Evolutionary conservation across 1,284 basidiomycete genomes (phyloP).

Genomic region (Ceratobasidium papillatum): DNA sequence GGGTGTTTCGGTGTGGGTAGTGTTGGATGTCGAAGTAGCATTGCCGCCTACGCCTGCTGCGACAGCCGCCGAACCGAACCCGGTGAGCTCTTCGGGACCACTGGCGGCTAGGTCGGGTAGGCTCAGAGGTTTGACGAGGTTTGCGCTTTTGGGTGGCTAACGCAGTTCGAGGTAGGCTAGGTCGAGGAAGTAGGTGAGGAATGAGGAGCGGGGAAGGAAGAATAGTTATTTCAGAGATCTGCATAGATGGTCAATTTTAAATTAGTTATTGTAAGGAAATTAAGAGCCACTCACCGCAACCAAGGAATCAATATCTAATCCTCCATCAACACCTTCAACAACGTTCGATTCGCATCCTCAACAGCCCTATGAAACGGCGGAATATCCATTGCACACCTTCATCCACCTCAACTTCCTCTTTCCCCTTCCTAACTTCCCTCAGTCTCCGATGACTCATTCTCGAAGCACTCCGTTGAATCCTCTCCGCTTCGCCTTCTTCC

Average conservation of each 20-base stretch:
- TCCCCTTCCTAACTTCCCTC: constrained; percentile 52
- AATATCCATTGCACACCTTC: constrained; percentile 54
- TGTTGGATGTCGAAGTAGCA: neutral
- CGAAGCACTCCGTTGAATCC: constrained; percentile 24
- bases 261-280: neutral
- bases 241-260: neutral
- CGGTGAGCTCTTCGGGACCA: constrained; percentile 31
- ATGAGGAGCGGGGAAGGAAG: constrained; percentile 94
- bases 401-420: constrained; percentile 41
- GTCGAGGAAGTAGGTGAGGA: constrained; percentile 91
- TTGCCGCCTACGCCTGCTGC: constrained; percentile 21
- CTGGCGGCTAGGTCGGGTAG: constrained; percentile 77
- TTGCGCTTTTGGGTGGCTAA: constrained; percentile 81
- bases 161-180: constrained; percentile 81
- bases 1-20: constrained; percentile 55
- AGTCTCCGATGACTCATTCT: constrained; percentile 7
- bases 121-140: constrained; percentile 86
- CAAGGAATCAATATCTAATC: constrained; percentile 89
- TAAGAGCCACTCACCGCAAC: constrained; percentile 60
- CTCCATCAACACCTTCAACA: constrained; percentile 83
- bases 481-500: constrained; percentile 53
- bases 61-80: constrained; percentile 30
- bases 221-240: constrained; percentile 91
- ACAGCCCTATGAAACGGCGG: constrained; percentile 81
- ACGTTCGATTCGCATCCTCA: constrained; percentile 86